Conservation (phyloP, 495 filamentous ascomycete genomes). For the Xylaria cubensis region DNA sequence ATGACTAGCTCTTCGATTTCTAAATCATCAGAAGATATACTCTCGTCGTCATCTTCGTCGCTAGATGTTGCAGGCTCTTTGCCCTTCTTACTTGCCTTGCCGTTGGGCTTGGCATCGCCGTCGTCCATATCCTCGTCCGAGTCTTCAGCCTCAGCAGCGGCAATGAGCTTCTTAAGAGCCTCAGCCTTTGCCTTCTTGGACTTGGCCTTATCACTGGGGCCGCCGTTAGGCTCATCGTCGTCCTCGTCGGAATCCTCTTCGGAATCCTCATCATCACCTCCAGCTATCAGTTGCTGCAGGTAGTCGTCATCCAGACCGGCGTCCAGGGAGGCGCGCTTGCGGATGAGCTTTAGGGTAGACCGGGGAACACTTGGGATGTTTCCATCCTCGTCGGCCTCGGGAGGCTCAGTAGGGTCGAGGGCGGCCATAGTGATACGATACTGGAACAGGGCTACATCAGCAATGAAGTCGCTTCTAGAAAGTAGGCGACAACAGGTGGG, state of each 20-base stretch:
- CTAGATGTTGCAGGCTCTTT: slow-evolving; percentile 76
- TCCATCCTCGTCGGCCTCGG: slow-evolving; percentile 67
- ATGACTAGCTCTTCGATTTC: slow-evolving; percentile 83
- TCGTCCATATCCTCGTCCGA: slow-evolving; percentile 64
- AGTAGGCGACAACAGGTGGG: background rate
- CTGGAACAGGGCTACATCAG: slow-evolving; percentile 53
- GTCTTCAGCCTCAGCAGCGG: slow-evolving; percentile 63
- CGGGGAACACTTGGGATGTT: slow-evolving; percentile 68
- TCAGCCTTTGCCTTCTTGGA: slow-evolving; percentile 79
- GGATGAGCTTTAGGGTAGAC: slow-evolving; percentile 89
- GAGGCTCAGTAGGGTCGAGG: slow-evolving; percentile 83
- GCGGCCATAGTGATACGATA: slow-evolving; percentile 99
- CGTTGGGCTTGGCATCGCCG: slow-evolving; percentile 65
- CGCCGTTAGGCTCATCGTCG: slow-evolving; percentile 79
- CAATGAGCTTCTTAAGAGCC: slow-evolving; percentile 75
- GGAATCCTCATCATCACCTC: slow-evolving; percentile 63
- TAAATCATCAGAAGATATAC: slow-evolving; percentile 54
- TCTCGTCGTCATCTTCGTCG: slow-evolving; percentile 70
- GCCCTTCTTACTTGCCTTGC: slow-evolving; percentile 70
- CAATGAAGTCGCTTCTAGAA: slow-evolving; percentile 15
- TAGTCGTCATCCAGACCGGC: slow-evolving; percentile 66
- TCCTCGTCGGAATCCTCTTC: slow-evolving; percentile 58
- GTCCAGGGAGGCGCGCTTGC: slow-evolving; percentile 65
- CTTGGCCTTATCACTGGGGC: slow-evolving; percentile 88
- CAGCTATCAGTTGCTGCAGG: slow-evolving; percentile 56